phyloP scores from a whole-genome alignment of 345 rosid genomes.

The Eutrema yunnanense region DNA sequence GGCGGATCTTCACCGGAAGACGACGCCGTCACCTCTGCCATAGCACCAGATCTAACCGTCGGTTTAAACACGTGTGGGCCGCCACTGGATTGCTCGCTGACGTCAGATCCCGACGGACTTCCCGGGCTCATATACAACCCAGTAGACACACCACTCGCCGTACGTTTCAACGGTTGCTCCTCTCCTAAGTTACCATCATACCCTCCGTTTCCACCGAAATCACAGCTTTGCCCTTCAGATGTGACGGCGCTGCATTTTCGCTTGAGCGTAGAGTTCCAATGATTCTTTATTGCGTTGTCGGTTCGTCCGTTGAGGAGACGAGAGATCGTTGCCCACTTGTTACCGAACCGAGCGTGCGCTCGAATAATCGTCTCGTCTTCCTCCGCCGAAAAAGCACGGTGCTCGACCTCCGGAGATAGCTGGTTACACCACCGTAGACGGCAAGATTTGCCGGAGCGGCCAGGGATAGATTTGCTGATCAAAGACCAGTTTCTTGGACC shows the following conservation, averaged over 20 bases:
- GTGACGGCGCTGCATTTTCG: constrained; percentile 47
- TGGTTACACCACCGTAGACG: constrained; percentile 95
- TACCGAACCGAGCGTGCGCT: constrained; percentile 85
- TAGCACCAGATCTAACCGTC: constrained; percentile 38
- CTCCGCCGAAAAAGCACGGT: constrained; percentile 63
- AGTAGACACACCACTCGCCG: constrained; percentile 52
- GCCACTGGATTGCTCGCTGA: constrained; percentile 57
- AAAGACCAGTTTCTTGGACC: constrained; percentile 95
- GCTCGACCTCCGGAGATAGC: constrained; percentile 91
- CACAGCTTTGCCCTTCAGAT: constrained; percentile 33
- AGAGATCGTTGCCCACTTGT: constrained; percentile 96
- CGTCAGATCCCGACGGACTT: constrained; percentile 77
- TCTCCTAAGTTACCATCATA: constrained; percentile 48
- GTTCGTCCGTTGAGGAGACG: constrained; percentile 88
- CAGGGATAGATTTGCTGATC: constrained; percentile 91
- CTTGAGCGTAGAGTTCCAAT: constrained; percentile 94
- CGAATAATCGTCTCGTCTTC: constrained; percentile 74
- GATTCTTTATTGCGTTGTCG: constrained; percentile 90
- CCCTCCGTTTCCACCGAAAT: constrained; percentile 30
- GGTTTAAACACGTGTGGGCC: constrained; percentile 41
- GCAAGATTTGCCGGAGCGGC: constrained; percentile 88
- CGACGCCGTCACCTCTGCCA: constrained; percentile 37
- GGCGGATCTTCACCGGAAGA: constrained; percentile 43
- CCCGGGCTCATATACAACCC: constrained; percentile 66
- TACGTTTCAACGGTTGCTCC: constrained; percentile 64